A percentile compares a stretch with the other conserved stretches of the same genome.
Evolutionary conservation across 805 yeast species (phyloP).

Genomic region (Candida alai): DNA sequence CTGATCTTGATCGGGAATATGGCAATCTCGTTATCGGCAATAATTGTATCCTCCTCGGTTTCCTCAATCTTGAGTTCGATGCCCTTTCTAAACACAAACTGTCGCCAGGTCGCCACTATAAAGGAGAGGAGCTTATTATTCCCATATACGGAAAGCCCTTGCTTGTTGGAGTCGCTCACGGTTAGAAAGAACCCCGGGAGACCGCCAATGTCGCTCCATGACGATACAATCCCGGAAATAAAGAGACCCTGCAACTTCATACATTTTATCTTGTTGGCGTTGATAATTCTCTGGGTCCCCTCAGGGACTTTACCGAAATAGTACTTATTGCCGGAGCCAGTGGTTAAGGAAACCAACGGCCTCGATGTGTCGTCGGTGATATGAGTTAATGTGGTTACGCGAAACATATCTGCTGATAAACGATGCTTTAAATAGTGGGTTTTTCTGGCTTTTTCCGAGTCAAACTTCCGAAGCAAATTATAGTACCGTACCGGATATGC

Average conservation of each 20-base stretch:
- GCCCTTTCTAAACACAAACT: conserved; percentile 79
- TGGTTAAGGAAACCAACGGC: conserved; percentile 52
- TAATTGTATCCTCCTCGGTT: conserved; percentile 23
- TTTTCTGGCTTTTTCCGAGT: conserved; percentile 3
- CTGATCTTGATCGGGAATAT: conserved; percentile 35
- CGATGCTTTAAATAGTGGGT: conserved; percentile 2
- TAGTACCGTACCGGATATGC: too few species aligned
- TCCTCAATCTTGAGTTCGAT: conserved; percentile 43
- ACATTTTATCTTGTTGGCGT: conserved; percentile 43
- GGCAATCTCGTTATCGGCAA: conserved; percentile 34
- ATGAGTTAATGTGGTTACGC: conserved; percentile 51
- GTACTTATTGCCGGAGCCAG: conserved; percentile 50
- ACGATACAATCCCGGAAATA: conserved; percentile 64
- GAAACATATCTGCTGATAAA: conserved; percentile 35
- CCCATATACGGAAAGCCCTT: conserved; percentile 51
- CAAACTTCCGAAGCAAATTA: conserved; percentile 2
- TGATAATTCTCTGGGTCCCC: conserved; percentile 76
- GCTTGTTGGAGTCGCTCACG: conserved; percentile 70
- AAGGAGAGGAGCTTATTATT: conserved; percentile 33
- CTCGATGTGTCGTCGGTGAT: conserved; percentile 50
- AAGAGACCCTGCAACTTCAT: conserved; percentile 63
- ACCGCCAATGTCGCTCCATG: conserved; percentile 86
- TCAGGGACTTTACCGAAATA: conserved; percentile 80
- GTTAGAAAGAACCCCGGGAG: conserved; percentile 86
- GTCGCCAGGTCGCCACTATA: conserved; percentile 77